phyloP scores from a whole-genome alignment of 2,329 filamentous ascomycete genomes.

The Exophiala alcalophila region DNA sequence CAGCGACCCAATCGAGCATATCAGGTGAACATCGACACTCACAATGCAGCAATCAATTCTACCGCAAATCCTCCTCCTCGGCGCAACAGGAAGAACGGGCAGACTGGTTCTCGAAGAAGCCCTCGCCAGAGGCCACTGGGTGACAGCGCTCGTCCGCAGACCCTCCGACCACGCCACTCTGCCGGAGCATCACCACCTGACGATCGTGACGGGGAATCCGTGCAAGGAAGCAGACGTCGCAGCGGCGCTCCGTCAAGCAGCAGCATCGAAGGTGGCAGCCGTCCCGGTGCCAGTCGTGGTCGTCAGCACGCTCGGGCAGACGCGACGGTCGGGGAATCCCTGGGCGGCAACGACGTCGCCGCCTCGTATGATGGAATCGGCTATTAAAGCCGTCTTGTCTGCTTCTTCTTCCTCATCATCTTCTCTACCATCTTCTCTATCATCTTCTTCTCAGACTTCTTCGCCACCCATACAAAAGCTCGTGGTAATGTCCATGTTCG shows the following conservation, averaged over 20 bases:
- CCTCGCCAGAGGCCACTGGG: constrained; percentile 39
- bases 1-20: too few species aligned
- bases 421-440: too few species aligned
- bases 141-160: constrained; percentile 42
- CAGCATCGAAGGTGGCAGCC: neutral
- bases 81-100: constrained; percentile 46
- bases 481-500: constrained; percentile 52
- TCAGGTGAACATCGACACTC: too few species aligned
- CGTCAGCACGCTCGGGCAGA: constrained; percentile 50
- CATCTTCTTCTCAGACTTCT: constrained; percentile 29
- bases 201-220: constrained; percentile 30
- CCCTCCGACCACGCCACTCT: constrained; percentile 29
- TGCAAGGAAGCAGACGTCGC: constrained; percentile 27
- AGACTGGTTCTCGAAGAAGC: constrained; percentile 42
- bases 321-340: constrained; percentile 47
- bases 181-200: constrained; percentile 27
- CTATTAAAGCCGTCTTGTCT: constrained; percentile 12
- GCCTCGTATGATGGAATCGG: constrained; percentile 47
- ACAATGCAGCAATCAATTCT: too few species aligned
- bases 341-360: constrained; percentile 48
- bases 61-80: constrained; percentile 41
- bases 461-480: constrained; percentile 45
- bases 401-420: neutral
- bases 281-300: constrained; percentile 44
- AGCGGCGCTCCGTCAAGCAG: constrained; percentile 10